Conservation (phyloP, 176 grass and related monocot genomes). For the Aechmea fasciata region DNA sequence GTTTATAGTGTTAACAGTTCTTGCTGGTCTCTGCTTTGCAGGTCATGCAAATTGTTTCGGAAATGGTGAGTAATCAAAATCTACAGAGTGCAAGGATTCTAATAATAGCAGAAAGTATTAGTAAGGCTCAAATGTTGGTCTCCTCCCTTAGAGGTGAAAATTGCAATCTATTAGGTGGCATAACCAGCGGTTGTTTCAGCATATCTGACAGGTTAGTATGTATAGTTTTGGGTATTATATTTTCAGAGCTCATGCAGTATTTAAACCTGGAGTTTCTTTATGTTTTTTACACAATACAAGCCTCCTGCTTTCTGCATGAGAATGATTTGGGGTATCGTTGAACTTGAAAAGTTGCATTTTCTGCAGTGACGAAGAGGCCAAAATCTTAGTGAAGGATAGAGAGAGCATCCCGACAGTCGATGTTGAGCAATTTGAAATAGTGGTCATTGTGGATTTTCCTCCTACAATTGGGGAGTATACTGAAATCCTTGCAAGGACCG, state of each 20-base stretch:
- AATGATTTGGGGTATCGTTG: neutral
- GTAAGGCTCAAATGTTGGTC: slow-evolving; percentile 19
- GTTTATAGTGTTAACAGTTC: slow-evolving; percentile 3
- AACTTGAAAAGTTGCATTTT: slow-evolving; percentile 11
- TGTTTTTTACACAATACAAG: neutral
- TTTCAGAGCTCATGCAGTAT: neutral
- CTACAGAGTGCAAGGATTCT: slow-evolving; percentile 45
- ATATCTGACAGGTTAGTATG: slow-evolving; percentile 43
- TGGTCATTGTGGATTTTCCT: slow-evolving; percentile 48
- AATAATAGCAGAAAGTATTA: slow-evolving; percentile 33
- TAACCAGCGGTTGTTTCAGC: slow-evolving; percentile 31
- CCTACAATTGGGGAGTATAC: slow-evolving; percentile 47
- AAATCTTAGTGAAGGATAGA: slow-evolving; percentile 47
- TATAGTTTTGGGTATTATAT: neutral
- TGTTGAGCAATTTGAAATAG: slow-evolving; percentile 46
- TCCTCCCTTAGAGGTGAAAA: slow-evolving; percentile 35
- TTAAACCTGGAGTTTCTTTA: neutral
- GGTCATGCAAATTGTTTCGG: slow-evolving; percentile 56
- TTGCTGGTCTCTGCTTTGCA: slow-evolving; percentile 24
- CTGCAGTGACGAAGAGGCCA: slow-evolving; percentile 45
- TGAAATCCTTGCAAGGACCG: slow-evolving; percentile 30
- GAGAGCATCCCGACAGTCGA: slow-evolving; percentile 29
- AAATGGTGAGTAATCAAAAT: slow-evolving; percentile 22
- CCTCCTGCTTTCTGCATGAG: neutral
- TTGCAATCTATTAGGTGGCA: slow-evolving; percentile 34